Evolutionary conservation across 345 rosid genomes (phyloP).

Genomic region (Linum lewisii): DNA sequence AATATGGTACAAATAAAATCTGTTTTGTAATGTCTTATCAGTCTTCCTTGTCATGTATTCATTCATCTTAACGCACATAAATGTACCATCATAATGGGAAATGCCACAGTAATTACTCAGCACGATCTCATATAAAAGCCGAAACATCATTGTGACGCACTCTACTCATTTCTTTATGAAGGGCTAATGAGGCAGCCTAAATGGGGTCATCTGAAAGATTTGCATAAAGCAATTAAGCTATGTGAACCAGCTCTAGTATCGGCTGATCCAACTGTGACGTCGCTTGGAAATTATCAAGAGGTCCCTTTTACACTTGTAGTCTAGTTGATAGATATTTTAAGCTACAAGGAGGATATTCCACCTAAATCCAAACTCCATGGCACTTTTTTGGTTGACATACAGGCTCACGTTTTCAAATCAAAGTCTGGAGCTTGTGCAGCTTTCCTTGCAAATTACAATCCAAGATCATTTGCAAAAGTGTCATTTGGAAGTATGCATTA

Average conservation of each 20-base stretch:
- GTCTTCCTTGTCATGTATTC: too few relatives aligned
- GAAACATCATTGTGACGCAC: background rate
- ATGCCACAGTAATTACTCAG: too few relatives aligned
- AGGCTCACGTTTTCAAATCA: conserved; percentile 86
- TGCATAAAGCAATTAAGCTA: background rate
- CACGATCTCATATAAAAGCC: too few relatives aligned
- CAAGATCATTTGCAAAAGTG: conserved; percentile 59
- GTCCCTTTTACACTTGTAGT: background rate
- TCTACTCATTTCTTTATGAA: background rate
- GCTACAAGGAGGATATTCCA: background rate
- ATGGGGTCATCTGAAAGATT: background rate
- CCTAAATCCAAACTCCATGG: background rate
- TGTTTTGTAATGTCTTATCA: background rate
- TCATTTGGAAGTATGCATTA: conserved; percentile 67
- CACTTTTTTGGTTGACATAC: too few relatives aligned
- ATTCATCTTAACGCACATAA: too few relatives aligned
- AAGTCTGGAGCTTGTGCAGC: conserved; percentile 86
- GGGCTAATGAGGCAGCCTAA: conserved; percentile 1
- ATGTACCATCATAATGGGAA: too few relatives aligned
- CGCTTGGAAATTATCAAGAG: background rate
- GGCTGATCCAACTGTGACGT: background rate
- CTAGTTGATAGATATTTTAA: background rate
- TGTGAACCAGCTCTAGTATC: background rate
- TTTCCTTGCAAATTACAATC: conserved; percentile 77
- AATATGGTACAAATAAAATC: conserved; percentile 9